Base-by-base conservation (phyloP, 1,284 basidiomycete genomes). In the Cryptococcus amylolentus region DNA sequence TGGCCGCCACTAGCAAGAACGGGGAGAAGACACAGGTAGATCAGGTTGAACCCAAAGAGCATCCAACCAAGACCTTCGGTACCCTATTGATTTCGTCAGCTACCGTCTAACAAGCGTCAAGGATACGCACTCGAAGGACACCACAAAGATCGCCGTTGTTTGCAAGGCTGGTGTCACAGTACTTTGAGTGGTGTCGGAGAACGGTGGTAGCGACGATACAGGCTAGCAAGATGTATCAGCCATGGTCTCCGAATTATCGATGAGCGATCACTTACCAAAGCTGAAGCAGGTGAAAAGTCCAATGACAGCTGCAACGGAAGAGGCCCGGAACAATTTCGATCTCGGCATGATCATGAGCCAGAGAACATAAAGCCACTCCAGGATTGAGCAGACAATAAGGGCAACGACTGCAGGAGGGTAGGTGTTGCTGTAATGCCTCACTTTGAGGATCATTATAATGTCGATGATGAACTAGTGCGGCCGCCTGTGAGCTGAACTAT, bases 331-430 rank as follows among this genome's bases (percentile, higher is more conserved):
- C 27, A 65, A 2, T 1, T 35, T 35, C 31, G 31, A 35, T 35
- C 10, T 35, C 10, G n/a, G 46, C 7, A 23, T 31, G 42, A 58
- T 23, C 48, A 68, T 51, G 52, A 67, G 61, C 38, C 16, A 42
- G 18, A 65, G 20, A 35, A 47, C 31, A 45, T 53, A 67, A 27
- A 66, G 10, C 37, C 59, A 50, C 52, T 70, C 65, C 10, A 66
- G 51, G 57, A 66, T 56, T 37, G 60, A 53, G 12, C 48, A 54
- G 31, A 67, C 63, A 28, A 70, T 55, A 27, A 66, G 46, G n/a
- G 70, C 62, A 16, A 69, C 61, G 38, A 67, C 63, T 8, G 67
- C 65, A 8, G 60, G 58, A 13, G 65, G 61, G 56, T 67, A 68
- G 26, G 48, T 51, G 52, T 53, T 27, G 55, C 35, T 56, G 41